Base-by-base conservation (phyloP, 1,284 basidiomycete genomes). In the Malassezia restricta region DNA sequence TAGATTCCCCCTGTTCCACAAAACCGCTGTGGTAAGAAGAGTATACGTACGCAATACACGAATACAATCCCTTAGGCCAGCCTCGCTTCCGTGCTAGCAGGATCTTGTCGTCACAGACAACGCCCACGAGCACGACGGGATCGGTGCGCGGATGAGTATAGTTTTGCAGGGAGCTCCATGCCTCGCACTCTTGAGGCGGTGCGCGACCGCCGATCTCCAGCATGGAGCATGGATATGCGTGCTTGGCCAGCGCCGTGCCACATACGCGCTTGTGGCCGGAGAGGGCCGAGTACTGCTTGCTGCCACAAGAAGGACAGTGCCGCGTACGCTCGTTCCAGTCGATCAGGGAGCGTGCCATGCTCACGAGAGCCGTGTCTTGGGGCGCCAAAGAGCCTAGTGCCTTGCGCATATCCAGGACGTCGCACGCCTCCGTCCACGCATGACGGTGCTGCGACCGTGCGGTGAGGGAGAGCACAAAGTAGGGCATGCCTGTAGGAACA, bases 261-360 rank as follows among this genome's bases (percentile, higher is more conserved):
- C 92, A 98, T 6, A 80, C 79, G 4, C 90, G 76, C 75, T 98
- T 98, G 88, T 90, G 96, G 0, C 92, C 92, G 5, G 83, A 88
- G 90, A 91, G 96, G 58, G 88, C 78, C 0, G 87, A 86, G 70
- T 90, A 87, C 1, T 84, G 82, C 3, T 79, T 79, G 0, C 83
- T 80, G 1, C 89, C 87, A 73, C 92, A 96, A 0, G 80, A 83
- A 1, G 90, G 80, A 70, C 92, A 98, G 75, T 86, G 94, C 83
- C 87, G 64, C 38, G 62, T 55, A 1, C 68, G 52, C 48, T 71
- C 68, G 49, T 69, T 71, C 69, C 69, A 72, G 43, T 72, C 69
- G 35, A 72, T 20, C 35, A 72, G 41, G 3, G 53, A 56, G 39
- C 68, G 63, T 5, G 66, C 61, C 31, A 66, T 59, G 0, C 68